Base-by-base conservation (phyloP, 805 yeast species). In the Ogataea angusta region DNA sequence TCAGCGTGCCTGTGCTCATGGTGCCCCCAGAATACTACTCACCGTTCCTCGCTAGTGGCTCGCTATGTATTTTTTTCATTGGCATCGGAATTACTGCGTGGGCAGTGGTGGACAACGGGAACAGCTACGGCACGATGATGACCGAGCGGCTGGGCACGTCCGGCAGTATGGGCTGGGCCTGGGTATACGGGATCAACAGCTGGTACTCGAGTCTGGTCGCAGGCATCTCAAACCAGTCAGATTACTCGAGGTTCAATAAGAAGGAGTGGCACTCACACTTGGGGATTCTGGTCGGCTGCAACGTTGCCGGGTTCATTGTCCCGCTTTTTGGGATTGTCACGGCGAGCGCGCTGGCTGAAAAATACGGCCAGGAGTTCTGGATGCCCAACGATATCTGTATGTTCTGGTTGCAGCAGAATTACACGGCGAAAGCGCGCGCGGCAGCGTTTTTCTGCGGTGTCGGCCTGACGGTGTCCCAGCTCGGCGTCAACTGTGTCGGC, bases 391-490 rank as follows among this genome's bases (percentile, higher is more conserved):
- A 62, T 31, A 60, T 70, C 34, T 59, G 67, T 34, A 52, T 55
- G 34, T 57, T 56, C 38, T 72, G 76, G 76, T 30, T 73, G 38
- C 42, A 56, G 13, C 62, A 64, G 27, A 50, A 57, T 39, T 72
- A 72, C 43, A 45, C 59, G 10, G 47, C 70, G n/a, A 62, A 53
- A 35, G 53, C 69, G 5, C 65, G 80, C 43, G 77, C 76, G 18
- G 80, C 70, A 7, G 72, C 73, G 2, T 73, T 75, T 53, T 75
- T 68, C 46, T 57, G 66, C 43, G 72, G 70, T 12, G 42, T 66
- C 4, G 58, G 67, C 2, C 61, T 68, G 40, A 53, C 55, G 10
- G 34, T 61, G 19, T 63, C 73, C 2, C 74, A 69, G 46, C 47
- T 70, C 35, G 54, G 66, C 14, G 62, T 67, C 49, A 68, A 66